Evolutionary conservation across 176 grass and related monocot genomes (phyloP).

Genomic region (Lolium multiflorum): DNA sequence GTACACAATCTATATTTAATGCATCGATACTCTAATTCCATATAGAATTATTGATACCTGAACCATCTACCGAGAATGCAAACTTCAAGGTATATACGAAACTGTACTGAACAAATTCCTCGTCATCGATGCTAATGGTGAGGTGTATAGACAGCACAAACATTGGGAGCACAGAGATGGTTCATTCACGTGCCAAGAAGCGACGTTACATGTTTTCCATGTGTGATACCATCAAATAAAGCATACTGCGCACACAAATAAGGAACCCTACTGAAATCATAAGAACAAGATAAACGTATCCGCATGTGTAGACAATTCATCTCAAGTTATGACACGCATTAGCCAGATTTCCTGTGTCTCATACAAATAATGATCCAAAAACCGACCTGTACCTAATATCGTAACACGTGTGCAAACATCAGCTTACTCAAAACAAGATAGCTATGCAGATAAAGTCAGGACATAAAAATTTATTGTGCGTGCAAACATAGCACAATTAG

Average conservation of each 20-base stretch:
- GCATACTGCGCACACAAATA: conserved; percentile 16
- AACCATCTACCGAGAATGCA: background rate
- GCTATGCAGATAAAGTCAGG: background rate
- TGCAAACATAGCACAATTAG: conserved; percentile 15
- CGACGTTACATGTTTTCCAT: background rate
- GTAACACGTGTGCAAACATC: background rate
- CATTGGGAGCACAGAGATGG: background rate
- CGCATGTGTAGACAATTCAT: conserved; percentile 11
- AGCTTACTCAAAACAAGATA: conserved; percentile 14
- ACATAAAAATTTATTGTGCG: background rate
- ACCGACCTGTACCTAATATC: background rate
- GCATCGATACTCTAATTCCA: background rate
- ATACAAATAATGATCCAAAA: conserved; percentile 34
- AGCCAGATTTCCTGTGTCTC: background rate
- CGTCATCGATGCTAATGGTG: background rate
- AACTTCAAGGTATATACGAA: background rate
- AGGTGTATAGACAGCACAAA: conserved; percentile 25
- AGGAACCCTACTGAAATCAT: background rate
- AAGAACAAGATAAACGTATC: background rate
- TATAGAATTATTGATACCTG: background rate
- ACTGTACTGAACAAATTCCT: background rate
- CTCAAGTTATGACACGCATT: background rate
- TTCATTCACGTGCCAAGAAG: background rate
- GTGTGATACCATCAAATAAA: conserved; percentile 1
- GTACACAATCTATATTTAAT: background rate